A percentile compares a stretch with the other conserved stretches of the same genome.
Conservation (phyloP, 495 filamentous ascomycete species). For the Podospora anserina region DNA sequence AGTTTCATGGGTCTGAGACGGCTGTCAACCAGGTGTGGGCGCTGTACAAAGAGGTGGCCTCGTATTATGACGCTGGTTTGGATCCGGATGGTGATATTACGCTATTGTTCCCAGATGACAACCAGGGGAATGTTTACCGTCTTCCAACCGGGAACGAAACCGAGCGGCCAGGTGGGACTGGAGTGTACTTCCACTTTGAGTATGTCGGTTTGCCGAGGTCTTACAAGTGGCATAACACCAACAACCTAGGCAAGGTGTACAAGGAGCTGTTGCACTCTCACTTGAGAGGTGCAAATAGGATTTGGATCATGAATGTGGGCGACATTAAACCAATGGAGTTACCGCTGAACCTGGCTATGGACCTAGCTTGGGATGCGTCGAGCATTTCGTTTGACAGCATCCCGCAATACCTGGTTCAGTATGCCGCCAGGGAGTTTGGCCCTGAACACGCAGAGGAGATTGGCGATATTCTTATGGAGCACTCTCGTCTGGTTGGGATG, state of each 20-base stretch:
- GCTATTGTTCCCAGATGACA: slow-evolving; percentile 64
- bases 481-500: slow-evolving; percentile 51
- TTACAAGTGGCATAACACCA: slow-evolving; percentile 60
- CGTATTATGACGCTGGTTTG: slow-evolving; percentile 59
- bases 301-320: slow-evolving; percentile 67
- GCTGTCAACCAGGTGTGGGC: slow-evolving; percentile 58
- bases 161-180: slow-evolving; percentile 50
- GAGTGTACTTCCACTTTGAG: slow-evolving; percentile 65
- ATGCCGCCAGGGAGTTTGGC: slow-evolving; percentile 49
- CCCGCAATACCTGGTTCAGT: slow-evolving; percentile 23
- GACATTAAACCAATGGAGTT: slow-evolving; percentile 57
- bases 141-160: slow-evolving; percentile 56
- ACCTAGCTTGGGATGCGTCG: slow-evolving; percentile 55
- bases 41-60: slow-evolving; percentile 58
- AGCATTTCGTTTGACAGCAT: slow-evolving; percentile 41
- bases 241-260: slow-evolving; percentile 44
- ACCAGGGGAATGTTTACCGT: slow-evolving; percentile 57
- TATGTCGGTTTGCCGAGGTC: slow-evolving; percentile 54
- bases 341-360: slow-evolving; percentile 37
- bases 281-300: slow-evolving; percentile 49
- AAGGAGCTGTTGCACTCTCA: slow-evolving; percentile 50
- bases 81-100: slow-evolving; percentile 60
- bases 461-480: slow-evolving; percentile 50
- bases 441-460: slow-evolving; percentile 41
- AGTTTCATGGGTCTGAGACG: slow-evolving; percentile 30